Evolutionary conservation across 331 rosid species (phyloP).

Genomic region (Malus hybrid): DNA sequence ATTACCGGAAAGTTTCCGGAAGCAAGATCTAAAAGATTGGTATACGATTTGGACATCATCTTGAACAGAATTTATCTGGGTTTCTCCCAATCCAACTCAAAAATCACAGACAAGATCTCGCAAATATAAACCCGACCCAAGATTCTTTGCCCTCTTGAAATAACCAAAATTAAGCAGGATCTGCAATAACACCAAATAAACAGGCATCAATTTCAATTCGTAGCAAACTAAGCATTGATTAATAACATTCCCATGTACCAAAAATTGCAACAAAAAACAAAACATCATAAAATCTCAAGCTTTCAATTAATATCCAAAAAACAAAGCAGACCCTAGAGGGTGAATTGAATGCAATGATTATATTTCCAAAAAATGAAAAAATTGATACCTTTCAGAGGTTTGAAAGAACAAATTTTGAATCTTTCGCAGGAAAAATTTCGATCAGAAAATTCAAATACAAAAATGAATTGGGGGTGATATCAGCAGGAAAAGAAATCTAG

Average conservation of each 20-base stretch:
- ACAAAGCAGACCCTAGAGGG: background rate
- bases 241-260: background rate
- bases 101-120: conserved; percentile 17
- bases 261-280: background rate
- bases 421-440: conserved; percentile 13
- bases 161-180: conserved; percentile 19
- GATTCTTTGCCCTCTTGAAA: conserved; percentile 16
- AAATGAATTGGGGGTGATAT: background rate
- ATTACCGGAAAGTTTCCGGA: conserved; percentile 48
- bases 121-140: conserved; percentile 14
- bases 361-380: background rate
- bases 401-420: conserved; percentile 11
- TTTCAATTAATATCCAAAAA: background rate
- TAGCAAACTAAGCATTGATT: conserved; percentile 1
- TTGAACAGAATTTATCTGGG: conserved; percentile 8
- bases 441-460: conserved; percentile 13
- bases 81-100: conserved; percentile 13
- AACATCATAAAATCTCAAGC: background rate
- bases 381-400: conserved; percentile 14
- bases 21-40: conserved; percentile 50
- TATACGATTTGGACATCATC: conserved; percentile 55
- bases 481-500: conserved; percentile 33
- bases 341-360: background rate
- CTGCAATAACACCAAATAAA: conserved; percentile 20
- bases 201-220: background rate